Conservation (phyloP, 768 basidiomycete genomes). For the Trametes cubensis region DNA sequence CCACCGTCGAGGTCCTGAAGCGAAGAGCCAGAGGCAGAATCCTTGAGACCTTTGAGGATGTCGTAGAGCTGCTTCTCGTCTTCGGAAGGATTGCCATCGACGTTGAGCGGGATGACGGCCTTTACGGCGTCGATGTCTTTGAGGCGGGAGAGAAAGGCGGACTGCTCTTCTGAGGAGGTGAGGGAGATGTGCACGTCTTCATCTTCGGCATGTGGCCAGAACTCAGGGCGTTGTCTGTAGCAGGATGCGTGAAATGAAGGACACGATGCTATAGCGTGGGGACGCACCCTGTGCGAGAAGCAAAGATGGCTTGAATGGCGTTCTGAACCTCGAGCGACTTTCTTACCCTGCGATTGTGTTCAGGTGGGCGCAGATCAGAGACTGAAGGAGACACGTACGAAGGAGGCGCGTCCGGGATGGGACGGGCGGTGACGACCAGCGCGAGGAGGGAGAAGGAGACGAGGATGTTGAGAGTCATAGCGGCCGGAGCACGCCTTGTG, state of each 20-base stretch:
- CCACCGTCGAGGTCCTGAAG: conserved; percentile 30
- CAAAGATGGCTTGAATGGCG: conserved; percentile 41
- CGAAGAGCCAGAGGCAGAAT: conserved; percentile 10
- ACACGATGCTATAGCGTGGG: neutral
- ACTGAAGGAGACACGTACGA: conserved; percentile 31
- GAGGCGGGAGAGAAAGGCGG: conserved; percentile 35
- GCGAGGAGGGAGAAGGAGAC: conserved; percentile 44
- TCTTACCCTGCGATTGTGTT: conserved; percentile 17
- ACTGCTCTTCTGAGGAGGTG: conserved; percentile 36
- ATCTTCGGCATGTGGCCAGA: conserved; percentile 23
- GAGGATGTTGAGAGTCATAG: conserved; percentile 44
- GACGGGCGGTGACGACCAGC: conserved; percentile 49
- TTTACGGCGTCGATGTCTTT: conserved; percentile 33
- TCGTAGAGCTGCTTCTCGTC: conserved; percentile 35
- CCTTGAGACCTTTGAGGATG: conserved; percentile 22
- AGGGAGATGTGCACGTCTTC: conserved; percentile 37
- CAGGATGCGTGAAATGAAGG: neutral
- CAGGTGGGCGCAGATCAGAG: neutral
- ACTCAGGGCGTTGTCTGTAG: conserved; percentile 25
- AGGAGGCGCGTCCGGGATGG: conserved; percentile 35
- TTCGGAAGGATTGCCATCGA: conserved; percentile 25
- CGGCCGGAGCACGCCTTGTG: conserved; percentile 10
- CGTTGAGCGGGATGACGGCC: conserved; percentile 35
- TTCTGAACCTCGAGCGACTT: conserved; percentile 34
- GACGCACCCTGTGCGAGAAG: conserved; percentile 40